A percentile compares a stretch with the other conserved stretches of the same genome.
Conservation (phyloP, 2,329 filamentous ascomycete species). For the Chaetomium sp. region DNA sequence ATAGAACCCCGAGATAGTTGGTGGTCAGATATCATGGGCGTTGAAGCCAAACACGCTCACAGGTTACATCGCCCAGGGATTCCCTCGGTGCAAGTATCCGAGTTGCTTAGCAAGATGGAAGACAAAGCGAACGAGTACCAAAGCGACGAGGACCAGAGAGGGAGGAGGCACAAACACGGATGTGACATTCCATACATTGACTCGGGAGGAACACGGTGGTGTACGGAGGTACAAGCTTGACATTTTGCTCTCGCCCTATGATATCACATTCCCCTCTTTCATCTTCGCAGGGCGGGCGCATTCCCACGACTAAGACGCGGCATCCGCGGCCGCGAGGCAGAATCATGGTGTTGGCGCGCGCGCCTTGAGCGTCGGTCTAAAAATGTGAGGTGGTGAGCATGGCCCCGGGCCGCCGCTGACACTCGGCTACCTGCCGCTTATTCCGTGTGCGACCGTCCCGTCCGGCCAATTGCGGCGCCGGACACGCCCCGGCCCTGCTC, state of each 20-base stretch:
- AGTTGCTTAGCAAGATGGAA: background rate
- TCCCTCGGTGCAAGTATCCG: slow-evolving; percentile 11
- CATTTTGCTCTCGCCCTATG: slow-evolving; percentile 4
- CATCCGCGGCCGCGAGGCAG: too few relatives aligned
- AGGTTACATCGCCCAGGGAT: slow-evolving; percentile 4
- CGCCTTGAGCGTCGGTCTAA: slow-evolving; percentile 6
- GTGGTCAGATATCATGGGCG: background rate
- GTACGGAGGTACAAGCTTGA: background rate
- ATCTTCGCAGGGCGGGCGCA: background rate
- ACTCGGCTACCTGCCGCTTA: slow-evolving; percentile 14
- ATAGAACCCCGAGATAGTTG: background rate
- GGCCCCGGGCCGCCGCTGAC: slow-evolving; percentile 11
- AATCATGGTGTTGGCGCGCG: too few relatives aligned
- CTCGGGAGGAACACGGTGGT: background rate
- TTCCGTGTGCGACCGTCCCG: background rate
- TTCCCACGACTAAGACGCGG: too few relatives aligned
- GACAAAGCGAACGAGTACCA: background rate
- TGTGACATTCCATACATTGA: slow-evolving; percentile 7
- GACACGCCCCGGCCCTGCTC: slow-evolving; percentile 1
- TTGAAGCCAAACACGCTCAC: slow-evolving; percentile 10
- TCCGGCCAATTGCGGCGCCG: slow-evolving; percentile 11
- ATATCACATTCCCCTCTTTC: background rate
- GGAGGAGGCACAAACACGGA: background rate
- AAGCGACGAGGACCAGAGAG: background rate
- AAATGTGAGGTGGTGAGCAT: slow-evolving; percentile 1